phyloP scores from a whole-genome alignment of 768 basidiomycete genomes.

The Auriscalpium orientale region DNA sequence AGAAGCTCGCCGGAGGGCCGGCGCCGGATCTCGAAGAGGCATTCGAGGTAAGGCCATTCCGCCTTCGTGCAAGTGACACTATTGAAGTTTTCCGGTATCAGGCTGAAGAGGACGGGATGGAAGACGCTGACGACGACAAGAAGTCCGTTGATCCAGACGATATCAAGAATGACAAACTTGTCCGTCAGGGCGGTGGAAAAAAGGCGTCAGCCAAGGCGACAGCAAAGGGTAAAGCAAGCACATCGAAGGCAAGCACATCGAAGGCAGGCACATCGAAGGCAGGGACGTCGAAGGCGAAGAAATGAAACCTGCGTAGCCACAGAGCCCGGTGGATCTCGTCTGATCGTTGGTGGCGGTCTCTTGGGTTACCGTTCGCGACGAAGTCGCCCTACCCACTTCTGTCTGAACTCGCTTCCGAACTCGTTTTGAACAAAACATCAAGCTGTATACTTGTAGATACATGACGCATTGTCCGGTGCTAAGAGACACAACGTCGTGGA shows the following conservation, averaged over 20 bases:
- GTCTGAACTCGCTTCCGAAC: too few species aligned
- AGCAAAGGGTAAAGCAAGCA: slow-evolving; percentile 8
- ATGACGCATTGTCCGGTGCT: too few species aligned
- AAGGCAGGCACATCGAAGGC: background rate
- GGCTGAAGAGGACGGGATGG: slow-evolving; percentile 13
- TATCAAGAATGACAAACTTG: slow-evolving; percentile 25
- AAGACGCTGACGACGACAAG: slow-evolving; percentile 17
- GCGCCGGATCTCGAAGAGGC: slow-evolving; percentile 91
- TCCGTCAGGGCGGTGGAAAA: slow-evolving; percentile 15
- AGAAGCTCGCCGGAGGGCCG: slow-evolving; percentile 68
- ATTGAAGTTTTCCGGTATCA: slow-evolving; percentile 1
- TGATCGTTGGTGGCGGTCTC: too few species aligned
- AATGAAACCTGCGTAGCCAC: too few species aligned
- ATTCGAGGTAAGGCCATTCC: slow-evolving; percentile 51
- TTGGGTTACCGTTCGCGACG: too few species aligned
- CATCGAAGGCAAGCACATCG: background rate
- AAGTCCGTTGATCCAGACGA: slow-evolving; percentile 16
- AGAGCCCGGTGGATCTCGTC: too few species aligned
- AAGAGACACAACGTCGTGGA: too few species aligned
- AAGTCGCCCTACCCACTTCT: too few species aligned
- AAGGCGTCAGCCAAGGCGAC: slow-evolving; percentile 2
- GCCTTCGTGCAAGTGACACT: background rate
- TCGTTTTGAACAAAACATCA: too few species aligned
- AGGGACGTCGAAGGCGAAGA: background rate
- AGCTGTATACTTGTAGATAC: too few species aligned